Percentiles rank a stretch among this genome's conserved stretches.
Evolutionary conservation across 2,329 filamentous ascomycete genomes (phyloP).

Genomic region (Exophiala phaeomuriformis): DNA sequence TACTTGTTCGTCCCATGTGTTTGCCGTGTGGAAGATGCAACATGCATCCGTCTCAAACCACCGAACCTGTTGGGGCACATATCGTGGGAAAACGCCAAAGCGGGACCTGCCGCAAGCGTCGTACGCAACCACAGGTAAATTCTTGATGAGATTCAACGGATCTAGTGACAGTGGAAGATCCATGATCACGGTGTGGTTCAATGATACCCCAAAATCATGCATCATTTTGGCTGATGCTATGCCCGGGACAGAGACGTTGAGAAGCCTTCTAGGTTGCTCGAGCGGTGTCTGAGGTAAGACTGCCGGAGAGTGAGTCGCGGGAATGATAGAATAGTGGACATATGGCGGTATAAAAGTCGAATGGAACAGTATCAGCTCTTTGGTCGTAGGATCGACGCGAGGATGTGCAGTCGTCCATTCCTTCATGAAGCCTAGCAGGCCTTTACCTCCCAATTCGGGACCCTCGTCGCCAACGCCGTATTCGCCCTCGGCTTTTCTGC

Average conservation of each 20-base stretch:
- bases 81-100: conserved; percentile 61
- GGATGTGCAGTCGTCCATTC: conserved; percentile 65
- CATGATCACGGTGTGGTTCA: conserved; percentile 57
- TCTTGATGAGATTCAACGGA: conserved; percentile 53
- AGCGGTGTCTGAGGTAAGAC: conserved; percentile 25
- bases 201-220: conserved; percentile 67
- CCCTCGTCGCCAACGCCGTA: conserved; percentile 19
- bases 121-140: conserved; percentile 53
- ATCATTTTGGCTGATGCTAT: conserved; percentile 62
- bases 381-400: conserved; percentile 56
- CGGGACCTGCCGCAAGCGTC: conserved; percentile 51
- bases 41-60: conserved; percentile 64
- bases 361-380: conserved; percentile 62
- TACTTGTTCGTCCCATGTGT: conserved; percentile 55
- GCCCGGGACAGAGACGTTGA: conserved; percentile 54
- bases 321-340: conserved; percentile 58
- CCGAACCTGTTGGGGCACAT: conserved; percentile 48
- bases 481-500: conserved; percentile 45
- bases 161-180: conserved; percentile 61
- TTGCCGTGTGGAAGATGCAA: conserved; percentile 66
- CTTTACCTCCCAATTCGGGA: conserved; percentile 48
- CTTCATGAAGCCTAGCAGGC: conserved; percentile 54
- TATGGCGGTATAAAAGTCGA: conserved; percentile 59
- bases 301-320: conserved; percentile 33
- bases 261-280: conserved; percentile 28